Percentiles rank a stretch among this genome's conserved stretches.
Conservation (phyloP, 805 yeast species). For the Starmerella vaccinii region DNA sequence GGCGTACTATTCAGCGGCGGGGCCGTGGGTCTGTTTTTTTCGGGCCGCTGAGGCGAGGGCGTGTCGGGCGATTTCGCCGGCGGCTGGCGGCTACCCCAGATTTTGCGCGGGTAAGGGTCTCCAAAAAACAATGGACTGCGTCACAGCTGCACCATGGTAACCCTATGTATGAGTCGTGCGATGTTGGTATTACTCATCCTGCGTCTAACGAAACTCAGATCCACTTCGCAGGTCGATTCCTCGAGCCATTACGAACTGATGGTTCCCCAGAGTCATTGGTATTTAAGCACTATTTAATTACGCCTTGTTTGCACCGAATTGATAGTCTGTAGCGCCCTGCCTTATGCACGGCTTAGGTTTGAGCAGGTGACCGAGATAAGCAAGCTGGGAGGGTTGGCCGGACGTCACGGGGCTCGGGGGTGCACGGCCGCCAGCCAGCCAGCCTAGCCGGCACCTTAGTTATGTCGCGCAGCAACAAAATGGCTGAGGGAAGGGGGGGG, state of each 20-base stretch:
- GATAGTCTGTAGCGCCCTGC: not conserved
- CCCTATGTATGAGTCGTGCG: not conserved
- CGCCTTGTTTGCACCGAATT: too few species aligned
- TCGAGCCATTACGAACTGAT: not conserved
- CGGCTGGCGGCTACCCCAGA: constrained; percentile 4
- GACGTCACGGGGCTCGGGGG: not conserved
- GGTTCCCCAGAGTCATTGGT: too few species aligned
- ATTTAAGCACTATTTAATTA: too few species aligned
- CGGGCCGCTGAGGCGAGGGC: too few species aligned
- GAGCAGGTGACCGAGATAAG: not conserved
- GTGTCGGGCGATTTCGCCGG: not conserved
- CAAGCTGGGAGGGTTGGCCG: not conserved
- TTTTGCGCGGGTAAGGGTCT: not conserved
- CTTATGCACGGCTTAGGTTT: not conserved
- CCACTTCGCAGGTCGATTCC: not conserved
- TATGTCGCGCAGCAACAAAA: too few species aligned
- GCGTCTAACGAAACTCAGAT: not conserved
- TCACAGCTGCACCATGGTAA: not conserved
- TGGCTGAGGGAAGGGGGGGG: too few species aligned
- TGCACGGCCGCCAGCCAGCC: not conserved
- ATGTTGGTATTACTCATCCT: not conserved
- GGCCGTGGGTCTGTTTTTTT: too few species aligned
- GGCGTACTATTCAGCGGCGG: too few species aligned
- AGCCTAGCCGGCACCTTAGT: too few species aligned
- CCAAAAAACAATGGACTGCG: constrained; percentile 1